These are phyloP conservation scores for Chloris gayana DNA, from an alignment of 176 grass and related monocot genomes.

Conservation along the genomic window DNA sequence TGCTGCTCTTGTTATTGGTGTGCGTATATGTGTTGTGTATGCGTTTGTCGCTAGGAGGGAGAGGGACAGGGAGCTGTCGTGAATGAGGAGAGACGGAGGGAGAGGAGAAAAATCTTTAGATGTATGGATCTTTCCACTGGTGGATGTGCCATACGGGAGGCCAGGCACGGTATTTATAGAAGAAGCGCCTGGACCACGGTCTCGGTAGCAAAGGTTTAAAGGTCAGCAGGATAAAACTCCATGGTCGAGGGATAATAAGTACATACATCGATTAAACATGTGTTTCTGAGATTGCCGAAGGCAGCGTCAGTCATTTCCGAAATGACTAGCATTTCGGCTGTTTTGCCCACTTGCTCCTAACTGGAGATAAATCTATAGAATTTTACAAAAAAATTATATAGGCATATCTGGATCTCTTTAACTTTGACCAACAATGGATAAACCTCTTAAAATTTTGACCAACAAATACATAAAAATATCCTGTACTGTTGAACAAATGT, in stretches of 20 bases:
- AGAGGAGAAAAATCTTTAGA: slow-evolving; percentile 46
- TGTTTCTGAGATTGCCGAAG: neutral
- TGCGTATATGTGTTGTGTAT: slow-evolving; percentile 10
- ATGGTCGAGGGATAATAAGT: slow-evolving; percentile 11
- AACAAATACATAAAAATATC: no score
- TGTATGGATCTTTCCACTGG: slow-evolving; percentile 42
- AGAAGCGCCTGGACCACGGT: neutral
- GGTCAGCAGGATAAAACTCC: neutral
- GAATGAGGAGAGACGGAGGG: slow-evolving; percentile 12
- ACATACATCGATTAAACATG: neutral
- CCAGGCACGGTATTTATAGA: slow-evolving; percentile 65
- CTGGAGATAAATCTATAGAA: neutral
- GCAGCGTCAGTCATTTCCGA: neutral
- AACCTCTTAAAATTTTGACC: no score
- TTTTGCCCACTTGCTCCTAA: neutral
- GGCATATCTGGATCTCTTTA: neutral
- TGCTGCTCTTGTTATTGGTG: neutral
- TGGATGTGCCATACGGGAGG: slow-evolving; percentile 20
- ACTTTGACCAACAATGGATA: no score
- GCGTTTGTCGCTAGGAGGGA: neutral
- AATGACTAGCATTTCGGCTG: neutral
- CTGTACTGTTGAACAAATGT: neutral
- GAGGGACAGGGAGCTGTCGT: neutral
- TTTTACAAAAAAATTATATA: neutral
- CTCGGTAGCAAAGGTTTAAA: neutral